Evolutionary conservation across 2,329 filamentous ascomycete species (phyloP).

Genomic region (Colletotrichum destructivum): DNA sequence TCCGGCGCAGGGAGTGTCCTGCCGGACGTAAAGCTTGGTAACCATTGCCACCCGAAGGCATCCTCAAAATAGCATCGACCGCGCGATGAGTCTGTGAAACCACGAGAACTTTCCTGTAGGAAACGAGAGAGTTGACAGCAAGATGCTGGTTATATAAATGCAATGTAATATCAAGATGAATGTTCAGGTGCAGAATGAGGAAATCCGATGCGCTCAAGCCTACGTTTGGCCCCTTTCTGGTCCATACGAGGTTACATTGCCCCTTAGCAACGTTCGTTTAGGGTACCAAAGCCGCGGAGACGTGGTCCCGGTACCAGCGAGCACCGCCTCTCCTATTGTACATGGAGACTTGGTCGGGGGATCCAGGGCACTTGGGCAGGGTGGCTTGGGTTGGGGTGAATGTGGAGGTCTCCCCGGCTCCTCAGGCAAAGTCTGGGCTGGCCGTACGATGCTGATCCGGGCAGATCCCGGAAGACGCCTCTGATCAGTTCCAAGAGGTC

Average conservation of each 20-base stretch:
- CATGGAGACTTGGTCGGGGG: neutral
- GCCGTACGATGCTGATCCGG: neutral
- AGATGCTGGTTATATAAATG: neutral
- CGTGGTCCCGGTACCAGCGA: constrained; percentile 3
- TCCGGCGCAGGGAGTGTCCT: neutral
- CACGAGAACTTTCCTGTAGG: no score
- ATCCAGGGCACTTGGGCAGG: constrained; percentile 4
- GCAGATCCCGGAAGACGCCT: neutral
- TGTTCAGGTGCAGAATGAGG: neutral
- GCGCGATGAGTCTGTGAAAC: neutral
- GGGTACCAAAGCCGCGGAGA: neutral
- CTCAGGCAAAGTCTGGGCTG: constrained; percentile 1
- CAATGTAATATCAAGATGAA: neutral
- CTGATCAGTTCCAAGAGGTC: neutral
- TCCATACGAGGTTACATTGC: constrained; percentile 12
- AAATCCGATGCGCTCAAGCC: constrained; percentile 1
- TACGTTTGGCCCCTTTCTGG: neutral
- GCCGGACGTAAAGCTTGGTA: neutral
- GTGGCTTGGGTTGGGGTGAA: neutral
- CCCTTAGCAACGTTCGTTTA: no score
- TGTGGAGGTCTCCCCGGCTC: neutral
- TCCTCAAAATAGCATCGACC: constrained; percentile 11
- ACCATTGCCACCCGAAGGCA: neutral
- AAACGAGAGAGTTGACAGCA: neutral
- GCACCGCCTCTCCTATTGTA: neutral